Evolutionary conservation across 805 yeast species (phyloP), one percentile per base, ranked within the genome.

Genomic region (Metschnikowia colocasiae): DNA sequence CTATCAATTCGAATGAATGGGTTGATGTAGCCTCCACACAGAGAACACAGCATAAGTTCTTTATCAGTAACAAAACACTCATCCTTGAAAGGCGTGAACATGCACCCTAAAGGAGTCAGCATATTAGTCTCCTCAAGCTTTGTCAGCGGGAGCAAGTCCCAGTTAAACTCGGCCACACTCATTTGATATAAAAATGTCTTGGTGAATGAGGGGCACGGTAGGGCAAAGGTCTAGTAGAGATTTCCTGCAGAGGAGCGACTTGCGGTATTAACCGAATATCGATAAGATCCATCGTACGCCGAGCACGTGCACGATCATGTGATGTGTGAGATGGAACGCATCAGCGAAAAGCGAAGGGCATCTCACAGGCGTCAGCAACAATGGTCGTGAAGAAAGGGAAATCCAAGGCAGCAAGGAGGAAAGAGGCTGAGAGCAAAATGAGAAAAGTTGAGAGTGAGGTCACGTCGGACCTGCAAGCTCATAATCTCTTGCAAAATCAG

Each of bases 391-490:
- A 76, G 64, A 85, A 39, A 6, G 42, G 42, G 19, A 29, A 81
- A 57, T 74, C 84, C 9, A 71, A 80, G 57, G 74, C 82, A 1
- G 80, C 81, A 19, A 83, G 82, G 60, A 74, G 87, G 62, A 67
- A 69, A 45, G 72, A 63, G 38, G 63, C 71, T 3, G 82, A 78
- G 60, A 82, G 81, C 58, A 68, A 71, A 33, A 75, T 74, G 23
- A 75, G 87, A 53, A 70, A 72, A 16, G 78, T 83, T 2, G 81
- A 79, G 47, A 79, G 88, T 2, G 92, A 86, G 56, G 85, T 86
- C 22, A 74, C 72, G 51, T 66, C 78, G 26, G 91, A 86, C 59
- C 73, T 80, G 0, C 73, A 70, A n/a, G 92, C 94, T 4, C 74
- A 87, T 58, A 87, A 87, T 61, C 73, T 80, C 51, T 65, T 86